These are phyloP conservation scores for Macrocybe gigantea DNA, from an alignment of 768 basidiomycete species.

Conservation along the genomic window DNA sequence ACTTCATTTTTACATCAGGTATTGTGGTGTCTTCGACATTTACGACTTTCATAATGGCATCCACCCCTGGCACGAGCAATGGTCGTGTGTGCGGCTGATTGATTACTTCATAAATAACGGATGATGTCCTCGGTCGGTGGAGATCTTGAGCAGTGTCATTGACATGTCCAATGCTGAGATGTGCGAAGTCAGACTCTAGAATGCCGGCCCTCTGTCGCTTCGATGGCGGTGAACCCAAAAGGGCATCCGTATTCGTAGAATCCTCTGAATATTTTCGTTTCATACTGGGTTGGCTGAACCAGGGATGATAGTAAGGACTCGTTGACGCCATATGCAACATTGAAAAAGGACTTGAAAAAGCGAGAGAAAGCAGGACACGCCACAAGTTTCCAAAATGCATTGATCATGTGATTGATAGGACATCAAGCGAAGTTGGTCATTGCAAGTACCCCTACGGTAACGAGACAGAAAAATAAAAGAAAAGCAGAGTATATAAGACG, in stretches of 20 bases:
- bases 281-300: slow-evolving; percentile 30
- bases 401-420: slow-evolving; percentile 8
- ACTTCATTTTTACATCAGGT: slow-evolving; percentile 60
- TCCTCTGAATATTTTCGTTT: slow-evolving; percentile 28
- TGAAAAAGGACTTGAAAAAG: neutral
- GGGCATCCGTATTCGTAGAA: slow-evolving; percentile 9
- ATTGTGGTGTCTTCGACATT: slow-evolving; percentile 34
- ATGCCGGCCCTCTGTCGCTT: slow-evolving; percentile 45
- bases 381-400: slow-evolving; percentile 5
- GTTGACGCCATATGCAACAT: slow-evolving; percentile 5
- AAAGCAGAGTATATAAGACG: slow-evolving; percentile 8
- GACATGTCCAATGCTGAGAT: slow-evolving; percentile 30
- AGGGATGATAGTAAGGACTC: slow-evolving; percentile 33
- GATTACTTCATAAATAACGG: too few species aligned
- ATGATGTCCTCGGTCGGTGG: too few species aligned
- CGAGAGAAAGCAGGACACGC: neutral
- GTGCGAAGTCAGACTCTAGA: slow-evolving; percentile 54
- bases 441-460: neutral
- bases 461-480: slow-evolving; percentile 3
- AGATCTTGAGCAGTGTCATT: too few species aligned
- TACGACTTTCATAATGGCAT: too few species aligned
- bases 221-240: slow-evolving; percentile 16
- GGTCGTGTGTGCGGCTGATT: too few species aligned
- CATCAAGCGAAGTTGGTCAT: neutral
- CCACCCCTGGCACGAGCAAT: too few species aligned